Conservation (phyloP, 2,329 filamentous ascomycete species). For the Penicillium sp. region DNA sequence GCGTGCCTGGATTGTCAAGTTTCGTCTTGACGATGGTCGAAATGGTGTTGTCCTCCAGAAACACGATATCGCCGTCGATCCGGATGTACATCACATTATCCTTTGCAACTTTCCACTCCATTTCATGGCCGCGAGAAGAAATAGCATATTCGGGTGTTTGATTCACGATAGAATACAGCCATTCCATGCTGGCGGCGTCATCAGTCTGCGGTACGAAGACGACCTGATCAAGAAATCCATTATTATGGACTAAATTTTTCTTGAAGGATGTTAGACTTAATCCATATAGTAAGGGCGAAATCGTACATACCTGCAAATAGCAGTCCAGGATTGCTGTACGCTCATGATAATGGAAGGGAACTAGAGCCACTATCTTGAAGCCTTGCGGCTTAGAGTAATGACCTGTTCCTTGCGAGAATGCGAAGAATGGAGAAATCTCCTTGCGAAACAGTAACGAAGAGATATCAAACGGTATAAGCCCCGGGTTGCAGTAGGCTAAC, state of each 20-base stretch:
- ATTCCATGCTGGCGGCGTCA: conserved; percentile 37
- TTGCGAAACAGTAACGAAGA: conserved; percentile 23
- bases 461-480: conserved; percentile 22
- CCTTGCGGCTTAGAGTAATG: conserved; percentile 36
- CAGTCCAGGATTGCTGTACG: conserved; percentile 43
- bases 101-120: conserved; percentile 19
- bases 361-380: conserved; percentile 41
- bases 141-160: conserved; percentile 33
- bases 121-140: conserved; percentile 10
- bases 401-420: conserved; percentile 29
- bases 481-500: conserved; percentile 22
- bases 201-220: conserved; percentile 45
- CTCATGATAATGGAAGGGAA: conserved; percentile 39
- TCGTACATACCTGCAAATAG: conserved; percentile 38
- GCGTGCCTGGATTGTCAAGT: conserved; percentile 52
- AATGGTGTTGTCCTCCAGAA: conserved; percentile 49
- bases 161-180: conserved; percentile 36
- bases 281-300: too few relatives aligned
- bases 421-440: conserved; percentile 30
- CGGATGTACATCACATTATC: conserved; percentile 42
- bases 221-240: conserved; percentile 46
- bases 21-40: conserved; percentile 56
- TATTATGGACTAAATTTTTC: conserved; percentile 42
- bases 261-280: conserved; percentile 10
- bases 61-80: conserved; percentile 48